Base-by-base conservation (phyloP, 495 filamentous ascomycete species). In the Aspergillus biplanus region DNA sequence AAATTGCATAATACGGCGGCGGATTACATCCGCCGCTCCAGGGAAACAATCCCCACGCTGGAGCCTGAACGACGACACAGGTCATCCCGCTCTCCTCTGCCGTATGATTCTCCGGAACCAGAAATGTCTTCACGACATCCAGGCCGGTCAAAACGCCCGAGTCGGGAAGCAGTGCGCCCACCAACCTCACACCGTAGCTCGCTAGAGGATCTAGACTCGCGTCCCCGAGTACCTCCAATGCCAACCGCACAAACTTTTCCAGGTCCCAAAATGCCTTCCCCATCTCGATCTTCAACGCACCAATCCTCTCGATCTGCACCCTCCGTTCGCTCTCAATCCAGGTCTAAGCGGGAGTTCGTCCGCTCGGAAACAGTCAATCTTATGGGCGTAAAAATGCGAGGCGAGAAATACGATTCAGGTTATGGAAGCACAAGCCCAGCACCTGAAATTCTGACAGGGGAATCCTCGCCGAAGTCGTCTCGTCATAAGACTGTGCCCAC, bases 361-460 rank as follows among this genome's bases (percentile, higher is more conserved):
- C 71, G 70, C 32, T 63, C 69, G 1, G 73, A 68, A 6, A 58
- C 64, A 2, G 35, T 39, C 11, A 68, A 75, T 37, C 39, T 66
- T 27, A 21, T 52, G 65, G 21, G 76, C 73, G 73, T 79, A 6
- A 80, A 73, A 57, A 62, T 73, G 16, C 62, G 74, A 60, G 59
- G 65, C 8, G 75, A 81, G 6, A 68, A 72, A 56, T 67, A 78
- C 32, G 82, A 84, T 48, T 82, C 80, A 5, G 78, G 78, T 11
- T 80, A 82, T 59, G 81, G 77, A 11, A 82, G 78, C 59, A 74
- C 80, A 44, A 71, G 70, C 37, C 59, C 59, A 55, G 80, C 78
- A 0, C 73, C 80, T 12, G 78, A 81, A 31, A 73, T 75, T 15
- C 54, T 63, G 13, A 60, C 68, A 7, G 66, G 67, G 5, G 63